Evolutionary conservation across 768 basidiomycete genomes (phyloP), one percentile per base, ranked within the genome.

Genomic region (Nidularia pulvinata): DNA sequence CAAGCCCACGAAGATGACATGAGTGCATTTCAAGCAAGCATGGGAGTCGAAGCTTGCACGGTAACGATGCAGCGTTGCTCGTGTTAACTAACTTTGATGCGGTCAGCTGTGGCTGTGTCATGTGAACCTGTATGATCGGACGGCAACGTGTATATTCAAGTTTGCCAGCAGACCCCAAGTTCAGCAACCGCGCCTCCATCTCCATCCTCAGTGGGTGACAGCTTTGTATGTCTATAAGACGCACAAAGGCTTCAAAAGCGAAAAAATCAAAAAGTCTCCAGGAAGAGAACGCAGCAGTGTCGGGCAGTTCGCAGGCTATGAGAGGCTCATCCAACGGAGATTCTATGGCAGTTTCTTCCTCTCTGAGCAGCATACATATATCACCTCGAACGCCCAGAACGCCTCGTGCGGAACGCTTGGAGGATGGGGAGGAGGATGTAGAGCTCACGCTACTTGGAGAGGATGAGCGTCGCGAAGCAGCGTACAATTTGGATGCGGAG

Each of bases 391-490:
- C 78, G 32, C 70, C 76, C 46, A 72, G 73, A 45, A 69, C 74
- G 33, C 66, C 74, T 16, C 66, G 72, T 14, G 56, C 69, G 46
- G 55, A 69, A 51, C 9, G 45, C 7, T 57, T 72, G 57, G 67
- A 73, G 34, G 65, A 68, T 54, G 69, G 59, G 30, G 77, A 73
- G 46, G 86, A 87, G 50, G 82, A 82, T 35, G 74, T 89, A 0
- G 84, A 89, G 65, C 67, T 91, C 30, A 80, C 75, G 57, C 69
- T 89, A 48, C 70, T 91, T 45, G 76, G 75, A 5, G 84, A 81
- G 30, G 79, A 82, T 19, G 84, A 86, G 61, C 70, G 80, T 46
- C 64, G 68, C 16, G 68, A 75, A 52, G 80, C 82, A 32, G 75
- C 66, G 37, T 68, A 67, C 33, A 80, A 74, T 35, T 60, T 81